Percentiles rank a stretch among this genome's conserved stretches.
phyloP scores from a whole-genome alignment of 2,329 filamentous ascomycete genomes.

The Fusarium transvaalense region DNA sequence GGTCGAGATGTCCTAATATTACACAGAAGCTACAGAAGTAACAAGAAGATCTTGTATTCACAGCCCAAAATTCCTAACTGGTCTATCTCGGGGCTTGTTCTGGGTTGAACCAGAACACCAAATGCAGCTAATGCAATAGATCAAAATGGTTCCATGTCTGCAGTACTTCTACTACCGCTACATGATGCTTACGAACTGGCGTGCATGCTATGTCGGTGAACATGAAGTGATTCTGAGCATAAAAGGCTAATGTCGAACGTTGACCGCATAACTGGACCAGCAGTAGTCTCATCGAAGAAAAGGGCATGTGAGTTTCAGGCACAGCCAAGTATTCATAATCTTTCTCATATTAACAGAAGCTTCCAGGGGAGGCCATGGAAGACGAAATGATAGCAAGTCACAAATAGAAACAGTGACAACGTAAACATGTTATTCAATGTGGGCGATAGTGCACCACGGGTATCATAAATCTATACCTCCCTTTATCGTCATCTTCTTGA shows the following conservation, averaged over 20 bases:
- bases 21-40: neutral
- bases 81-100: neutral
- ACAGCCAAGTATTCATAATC: neutral
- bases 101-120: no score
- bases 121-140: no score
- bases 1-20: neutral
- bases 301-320: slow-evolving; percentile 20
- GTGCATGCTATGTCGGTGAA: neutral
- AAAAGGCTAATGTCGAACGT: neutral
- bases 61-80: neutral
- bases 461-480: slow-evolving; percentile 41
- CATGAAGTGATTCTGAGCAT: neutral
- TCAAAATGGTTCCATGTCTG: neutral
- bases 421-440: slow-evolving; percentile 22
- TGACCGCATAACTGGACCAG: slow-evolving; percentile 25
- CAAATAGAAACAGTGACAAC: neutral
- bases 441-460: slow-evolving; percentile 36
- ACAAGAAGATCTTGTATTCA: no score
- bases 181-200: neutral
- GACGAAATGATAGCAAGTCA: neutral
- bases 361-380: no score
- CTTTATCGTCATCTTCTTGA: slow-evolving; percentile 11
- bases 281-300: slow-evolving; percentile 13
- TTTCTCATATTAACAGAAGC: neutral
- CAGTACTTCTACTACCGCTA: neutral